Evolutionary conservation across 371 early-diverging fungal species (phyloP), one percentile per base, ranked within the genome.

Genomic region (Thermomucor indicae-seudaticae): DNA sequence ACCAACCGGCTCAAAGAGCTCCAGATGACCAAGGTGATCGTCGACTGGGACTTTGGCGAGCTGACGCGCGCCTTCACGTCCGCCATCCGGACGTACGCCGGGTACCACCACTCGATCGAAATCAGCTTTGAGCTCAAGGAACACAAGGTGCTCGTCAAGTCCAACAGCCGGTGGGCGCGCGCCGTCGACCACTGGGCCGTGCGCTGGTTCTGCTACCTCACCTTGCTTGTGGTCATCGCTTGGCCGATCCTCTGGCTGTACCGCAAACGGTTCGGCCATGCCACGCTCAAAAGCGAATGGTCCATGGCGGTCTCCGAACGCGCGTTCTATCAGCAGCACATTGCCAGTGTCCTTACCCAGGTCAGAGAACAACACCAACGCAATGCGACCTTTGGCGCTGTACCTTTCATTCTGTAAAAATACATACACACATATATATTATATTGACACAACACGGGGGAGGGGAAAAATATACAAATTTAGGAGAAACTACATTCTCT

Each of bases 21-120:
- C 4, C 62, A 61, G 17, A 32, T 72, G 17, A 61, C 57, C 41
- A 76, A 76, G 40, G 63, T 60, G 16, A 39, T 76, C 6, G n/a
- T n/a, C n/a, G 47, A 57, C 4, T 76, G 77, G 77, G 58, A 76
- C 49, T 70, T 60, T 49, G 50, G 55, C 17, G 55, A 60, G 28
- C 34, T 76, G 27, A 67, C 68, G 2, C 57, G 48, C 58, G 72
- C 70, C 3, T 49, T 75, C 2, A 64, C 70, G 17, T 25, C 60
- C 11, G 77, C 70, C 4, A 76, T 76, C 27, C 68, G 68, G 1
- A 38, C 49, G 10, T 44, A 59, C 31, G n/a, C n/a, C n/a, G 72
- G 72, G 4, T 70, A 62, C 34, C 58, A 55, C 35, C 62, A 70
- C 34, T 47, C 53, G 11, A 52, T 76, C 4, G 51, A 58, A 5